phyloP scores from a whole-genome alignment of 768 basidiomycete species.

The Artomyces pyxidatus region DNA sequence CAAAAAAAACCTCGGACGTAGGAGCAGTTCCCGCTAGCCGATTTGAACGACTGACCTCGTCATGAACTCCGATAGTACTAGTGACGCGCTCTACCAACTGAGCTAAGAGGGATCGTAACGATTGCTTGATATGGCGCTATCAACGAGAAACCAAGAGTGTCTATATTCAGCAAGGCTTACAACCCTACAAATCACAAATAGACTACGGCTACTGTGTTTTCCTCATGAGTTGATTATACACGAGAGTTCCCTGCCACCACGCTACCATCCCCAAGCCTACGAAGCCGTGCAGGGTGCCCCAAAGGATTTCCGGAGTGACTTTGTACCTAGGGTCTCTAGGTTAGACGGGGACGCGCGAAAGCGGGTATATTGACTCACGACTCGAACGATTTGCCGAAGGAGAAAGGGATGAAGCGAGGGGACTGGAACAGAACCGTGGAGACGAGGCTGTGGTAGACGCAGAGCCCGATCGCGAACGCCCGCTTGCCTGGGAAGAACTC shows the following conservation, averaged over 20 bases:
- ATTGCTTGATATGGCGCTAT: no score
- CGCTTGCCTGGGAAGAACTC: conserved; percentile 84
- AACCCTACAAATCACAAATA: no score
- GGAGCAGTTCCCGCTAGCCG: no score
- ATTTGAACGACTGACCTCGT: no score
- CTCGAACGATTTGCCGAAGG: conserved; percentile 56
- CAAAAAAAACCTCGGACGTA: no score
- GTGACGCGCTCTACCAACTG: conserved; percentile 57
- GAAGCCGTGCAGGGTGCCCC: conserved; percentile 68
- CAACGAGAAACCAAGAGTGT: no score
- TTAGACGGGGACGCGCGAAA: neutral
- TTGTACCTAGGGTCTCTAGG: conserved; percentile 33
- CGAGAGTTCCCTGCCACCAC: conserved; percentile 80
- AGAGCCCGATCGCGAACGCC: conserved; percentile 68
- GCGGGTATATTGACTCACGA: conserved; percentile 31
- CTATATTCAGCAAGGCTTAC: no score
- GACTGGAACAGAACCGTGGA: conserved; percentile 71
- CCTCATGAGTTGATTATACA: conserved; percentile 21
- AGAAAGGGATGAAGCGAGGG: conserved; percentile 71
- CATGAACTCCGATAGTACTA: no score
- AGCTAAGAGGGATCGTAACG: conserved; percentile 30
- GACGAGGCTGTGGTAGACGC: conserved; percentile 64
- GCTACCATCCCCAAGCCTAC: conserved; percentile 62
- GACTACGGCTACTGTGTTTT: conserved; percentile 4
- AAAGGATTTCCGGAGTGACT: conserved; percentile 63